Percentiles rank a stretch among this genome's conserved stretches.
Conservation (phyloP, 1,139 yeast species). For the Pichia sorboxylosa region DNA sequence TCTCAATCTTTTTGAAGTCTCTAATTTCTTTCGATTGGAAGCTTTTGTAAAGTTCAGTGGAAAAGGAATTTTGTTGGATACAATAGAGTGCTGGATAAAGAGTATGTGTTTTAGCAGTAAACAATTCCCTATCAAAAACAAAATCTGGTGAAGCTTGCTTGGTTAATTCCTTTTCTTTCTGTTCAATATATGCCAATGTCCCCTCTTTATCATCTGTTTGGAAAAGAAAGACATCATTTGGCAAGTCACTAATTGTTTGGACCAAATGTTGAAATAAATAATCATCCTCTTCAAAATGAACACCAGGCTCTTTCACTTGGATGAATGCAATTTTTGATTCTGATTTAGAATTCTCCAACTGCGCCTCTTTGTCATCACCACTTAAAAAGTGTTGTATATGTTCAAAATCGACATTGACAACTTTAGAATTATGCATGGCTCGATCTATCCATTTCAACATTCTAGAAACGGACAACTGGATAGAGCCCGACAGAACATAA, state of each 20-base stretch:
- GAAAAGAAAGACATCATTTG: conserved; percentile 42
- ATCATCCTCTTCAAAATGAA: conserved; percentile 47
- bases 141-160: conserved; percentile 22
- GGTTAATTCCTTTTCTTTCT: conserved; percentile 35
- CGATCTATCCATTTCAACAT: conserved; percentile 29
- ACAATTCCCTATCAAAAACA: conserved; percentile 32
- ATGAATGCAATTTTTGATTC: conserved; percentile 38
- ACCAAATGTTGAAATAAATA: conserved; percentile 47
- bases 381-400: conserved; percentile 34
- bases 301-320: conserved; percentile 41
- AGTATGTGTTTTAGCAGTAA: conserved; percentile 41
- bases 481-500: not conserved
- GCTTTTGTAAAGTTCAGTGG: conserved; percentile 44
- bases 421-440: conserved; percentile 25
- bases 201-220: conserved; percentile 35
- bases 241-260: conserved; percentile 45
- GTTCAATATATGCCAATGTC: conserved; percentile 29
- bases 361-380: conserved; percentile 22
- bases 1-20: conserved; percentile 31
- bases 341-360: conserved; percentile 22
- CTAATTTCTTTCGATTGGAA: conserved; percentile 56
- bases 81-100: conserved; percentile 50
- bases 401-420: conserved; percentile 29
- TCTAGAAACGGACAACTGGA: conserved; percentile 15
- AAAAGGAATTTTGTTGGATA: conserved; percentile 44